Percentiles rank a stretch among this genome's conserved stretches.
Evolutionary conservation across 306 rosid genomes (phyloP).

Genomic region (Acmispon strigosus): DNA sequence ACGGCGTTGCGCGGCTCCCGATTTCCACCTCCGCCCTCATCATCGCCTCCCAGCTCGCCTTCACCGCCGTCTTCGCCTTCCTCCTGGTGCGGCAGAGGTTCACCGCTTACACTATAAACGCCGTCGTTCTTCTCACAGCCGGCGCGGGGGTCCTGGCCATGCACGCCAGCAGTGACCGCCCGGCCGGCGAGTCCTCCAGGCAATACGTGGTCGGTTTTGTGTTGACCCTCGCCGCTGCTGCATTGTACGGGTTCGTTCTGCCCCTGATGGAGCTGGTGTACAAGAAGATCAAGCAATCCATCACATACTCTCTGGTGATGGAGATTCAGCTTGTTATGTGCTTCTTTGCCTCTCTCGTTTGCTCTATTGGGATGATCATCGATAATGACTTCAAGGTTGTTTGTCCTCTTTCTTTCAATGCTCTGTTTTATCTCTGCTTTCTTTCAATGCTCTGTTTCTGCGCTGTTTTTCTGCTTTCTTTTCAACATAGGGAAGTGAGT

Average conservation of each 20-base stretch:
- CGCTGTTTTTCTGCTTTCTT: too few species aligned
- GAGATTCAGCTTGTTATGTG: conserved; percentile 67
- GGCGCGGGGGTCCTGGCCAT: conserved; percentile 67
- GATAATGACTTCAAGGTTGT: conserved; percentile 72
- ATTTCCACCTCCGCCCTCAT: conserved; percentile 60
- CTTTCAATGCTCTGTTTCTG: too few species aligned
- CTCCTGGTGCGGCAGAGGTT: conserved; percentile 51
- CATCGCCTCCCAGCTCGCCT: conserved; percentile 56
- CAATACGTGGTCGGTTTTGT: conserved; percentile 55
- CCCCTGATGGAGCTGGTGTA: conserved; percentile 62
- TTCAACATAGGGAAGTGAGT: too few species aligned
- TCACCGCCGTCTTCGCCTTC: conserved; percentile 55
- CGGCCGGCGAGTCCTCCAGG: conserved; percentile 46
- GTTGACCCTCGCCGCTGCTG: conserved; percentile 51
- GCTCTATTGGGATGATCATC: conserved; percentile 56
- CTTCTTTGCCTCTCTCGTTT: conserved; percentile 55
- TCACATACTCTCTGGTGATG: conserved; percentile 62
- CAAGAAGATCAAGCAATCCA: conserved; percentile 42
- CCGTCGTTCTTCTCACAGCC: conserved; percentile 46
- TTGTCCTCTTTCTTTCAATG: not conserved
- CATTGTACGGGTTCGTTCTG: conserved; percentile 62
- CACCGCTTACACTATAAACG: conserved; percentile 51
- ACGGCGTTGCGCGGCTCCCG: conserved; percentile 55
- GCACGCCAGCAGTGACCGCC: conserved; percentile 56
- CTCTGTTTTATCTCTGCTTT: too few species aligned